phyloP scores from a whole-genome alignment of 345 rosid species.

The Odontarrhena argentea region DNA sequence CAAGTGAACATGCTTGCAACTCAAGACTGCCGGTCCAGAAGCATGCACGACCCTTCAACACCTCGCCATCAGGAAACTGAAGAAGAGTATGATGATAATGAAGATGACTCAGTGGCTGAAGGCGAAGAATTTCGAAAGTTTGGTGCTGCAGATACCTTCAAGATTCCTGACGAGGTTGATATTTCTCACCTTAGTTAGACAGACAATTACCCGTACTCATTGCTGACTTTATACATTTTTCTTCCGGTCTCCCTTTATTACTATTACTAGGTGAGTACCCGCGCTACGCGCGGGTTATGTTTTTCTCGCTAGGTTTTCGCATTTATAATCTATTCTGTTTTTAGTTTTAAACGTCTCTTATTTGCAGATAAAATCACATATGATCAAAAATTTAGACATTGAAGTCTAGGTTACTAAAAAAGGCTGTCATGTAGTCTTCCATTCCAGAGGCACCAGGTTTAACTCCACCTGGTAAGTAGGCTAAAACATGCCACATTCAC shows the following conservation, averaged over 20 bases:
- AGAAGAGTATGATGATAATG: conserved; percentile 49
- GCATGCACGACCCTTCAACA: conserved; percentile 49
- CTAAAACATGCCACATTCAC: too few species aligned
- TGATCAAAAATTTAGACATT: too few species aligned
- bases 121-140: conserved; percentile 69
- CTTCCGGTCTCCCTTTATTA: background rate
- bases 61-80: conserved; percentile 30
- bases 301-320: too few species aligned
- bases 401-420: too few species aligned
- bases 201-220: background rate
- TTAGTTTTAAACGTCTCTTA: too few species aligned
- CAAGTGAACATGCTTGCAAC: conserved; percentile 94
- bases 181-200: conserved; percentile 67
- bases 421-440: too few species aligned
- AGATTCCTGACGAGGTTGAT: conserved; percentile 76
- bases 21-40: conserved; percentile 65
- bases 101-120: conserved; percentile 48
- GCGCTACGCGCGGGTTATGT: too few species aligned
- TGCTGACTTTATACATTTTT: conserved; percentile 17
- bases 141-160: conserved; percentile 93
- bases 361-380: too few species aligned
- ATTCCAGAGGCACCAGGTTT: too few species aligned
- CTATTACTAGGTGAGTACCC: too few species aligned
- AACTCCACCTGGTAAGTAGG: too few species aligned
- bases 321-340: too few species aligned